phyloP scores from a whole-genome alignment of 169 alveolate species.

The Fabrea salina region DNA sequence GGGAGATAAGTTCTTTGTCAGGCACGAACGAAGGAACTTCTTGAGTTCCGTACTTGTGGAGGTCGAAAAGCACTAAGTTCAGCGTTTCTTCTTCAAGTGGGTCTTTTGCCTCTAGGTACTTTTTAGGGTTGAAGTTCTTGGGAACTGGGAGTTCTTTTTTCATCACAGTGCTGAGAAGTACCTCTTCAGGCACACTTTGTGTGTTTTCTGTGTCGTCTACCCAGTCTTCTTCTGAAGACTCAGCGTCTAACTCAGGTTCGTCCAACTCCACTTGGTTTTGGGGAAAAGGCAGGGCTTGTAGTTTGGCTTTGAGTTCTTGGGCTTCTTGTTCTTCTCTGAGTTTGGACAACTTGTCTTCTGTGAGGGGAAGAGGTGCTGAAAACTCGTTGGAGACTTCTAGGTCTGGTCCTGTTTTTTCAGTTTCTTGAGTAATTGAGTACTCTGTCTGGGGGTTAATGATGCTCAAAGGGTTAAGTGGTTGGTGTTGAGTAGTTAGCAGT shows the following conservation, averaged over 20 bases:
- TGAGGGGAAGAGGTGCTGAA: background rate
- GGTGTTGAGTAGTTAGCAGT: background rate
- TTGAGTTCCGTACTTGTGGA: background rate
- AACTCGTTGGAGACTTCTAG: background rate
- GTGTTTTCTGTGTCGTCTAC: background rate
- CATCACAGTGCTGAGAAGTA: background rate
- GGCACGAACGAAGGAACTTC: background rate
- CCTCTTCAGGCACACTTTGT: background rate
- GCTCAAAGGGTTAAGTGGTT: background rate
- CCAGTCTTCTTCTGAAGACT: background rate
- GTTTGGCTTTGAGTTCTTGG: background rate
- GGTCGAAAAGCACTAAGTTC: background rate
- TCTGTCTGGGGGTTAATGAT: background rate
- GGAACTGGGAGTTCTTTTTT: background rate
- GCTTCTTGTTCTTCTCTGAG: background rate
- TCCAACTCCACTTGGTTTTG: background rate
- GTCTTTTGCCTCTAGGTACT: background rate
- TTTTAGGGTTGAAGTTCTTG: slow-evolving; percentile 19
- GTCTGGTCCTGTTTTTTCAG: background rate
- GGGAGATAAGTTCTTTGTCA: slow-evolving; percentile 25
- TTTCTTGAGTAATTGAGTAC: background rate
- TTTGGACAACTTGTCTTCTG: background rate
- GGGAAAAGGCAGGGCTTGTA: background rate
- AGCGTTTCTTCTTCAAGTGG: background rate
- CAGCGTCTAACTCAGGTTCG: background rate